phyloP scores from a whole-genome alignment of 163 green algal genomes.

The Prototheca stagnorum region DNA sequence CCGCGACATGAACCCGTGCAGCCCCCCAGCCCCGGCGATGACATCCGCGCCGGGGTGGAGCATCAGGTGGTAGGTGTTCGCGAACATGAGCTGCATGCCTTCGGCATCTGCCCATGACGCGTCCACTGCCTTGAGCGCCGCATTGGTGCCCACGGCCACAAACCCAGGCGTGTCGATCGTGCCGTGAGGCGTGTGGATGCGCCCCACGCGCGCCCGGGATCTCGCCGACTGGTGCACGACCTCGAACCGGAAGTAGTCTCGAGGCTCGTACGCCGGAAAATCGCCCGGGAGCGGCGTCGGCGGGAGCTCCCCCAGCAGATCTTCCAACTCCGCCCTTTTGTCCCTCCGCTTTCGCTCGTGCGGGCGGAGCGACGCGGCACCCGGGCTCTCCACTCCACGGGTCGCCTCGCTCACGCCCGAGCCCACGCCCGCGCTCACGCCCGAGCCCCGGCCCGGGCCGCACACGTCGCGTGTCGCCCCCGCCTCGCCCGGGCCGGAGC shows the following conservation, averaged over 20 bases:
- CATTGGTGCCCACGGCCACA: constrained; percentile 36
- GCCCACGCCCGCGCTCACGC: too few species aligned
- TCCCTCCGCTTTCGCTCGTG: neutral
- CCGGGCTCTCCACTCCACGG: neutral
- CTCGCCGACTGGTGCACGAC: constrained; percentile 6
- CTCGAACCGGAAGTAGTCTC: neutral
- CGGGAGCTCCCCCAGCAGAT: neutral
- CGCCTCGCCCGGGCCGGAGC: too few species aligned
- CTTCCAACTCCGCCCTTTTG: neutral
- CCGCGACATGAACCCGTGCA: constrained; percentile 32
- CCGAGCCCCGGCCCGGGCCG: too few species aligned
- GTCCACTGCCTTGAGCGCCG: constrained; percentile 27
- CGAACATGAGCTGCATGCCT: constrained; percentile 32
- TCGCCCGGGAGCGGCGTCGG: neutral
- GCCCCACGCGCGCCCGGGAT: constrained; percentile 11
- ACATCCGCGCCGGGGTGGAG: constrained; percentile 26
- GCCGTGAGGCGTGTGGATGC: constrained; percentile 20
- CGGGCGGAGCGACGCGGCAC: neutral
- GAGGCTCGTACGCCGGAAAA: neutral
- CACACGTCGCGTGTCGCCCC: too few species aligned
- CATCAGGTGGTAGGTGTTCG: constrained; percentile 38
- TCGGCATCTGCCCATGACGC: constrained; percentile 10
- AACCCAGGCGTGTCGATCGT: constrained; percentile 24
- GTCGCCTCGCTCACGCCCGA: too few species aligned
- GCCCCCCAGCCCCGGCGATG: constrained; percentile 16